Evolutionary conservation across 208 protist species (phyloP).

Genomic region (Trypanosoma lewisi): DNA sequence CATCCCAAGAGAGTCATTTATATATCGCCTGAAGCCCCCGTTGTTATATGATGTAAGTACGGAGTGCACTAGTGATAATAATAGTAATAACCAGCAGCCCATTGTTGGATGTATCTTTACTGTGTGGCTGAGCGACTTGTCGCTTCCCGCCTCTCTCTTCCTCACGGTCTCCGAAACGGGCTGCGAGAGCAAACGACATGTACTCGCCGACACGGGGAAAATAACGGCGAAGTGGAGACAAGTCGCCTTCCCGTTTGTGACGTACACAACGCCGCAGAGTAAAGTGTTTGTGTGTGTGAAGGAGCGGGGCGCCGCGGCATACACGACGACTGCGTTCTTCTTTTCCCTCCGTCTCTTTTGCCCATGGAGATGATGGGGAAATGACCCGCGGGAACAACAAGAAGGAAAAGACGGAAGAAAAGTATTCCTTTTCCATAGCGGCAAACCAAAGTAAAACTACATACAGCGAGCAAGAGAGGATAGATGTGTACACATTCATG

Average conservation of each 20-base stretch:
- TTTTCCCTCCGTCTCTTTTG: no score
- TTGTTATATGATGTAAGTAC: slow-evolving; percentile 28
- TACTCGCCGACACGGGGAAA: slow-evolving; percentile 18
- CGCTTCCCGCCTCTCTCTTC: background rate
- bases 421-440: no score
- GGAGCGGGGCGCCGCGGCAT: background rate
- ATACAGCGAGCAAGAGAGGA: no score
- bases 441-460: no score
- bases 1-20: slow-evolving; percentile 2
- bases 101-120: slow-evolving; percentile 20
- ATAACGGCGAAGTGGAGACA: background rate
- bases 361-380: no score
- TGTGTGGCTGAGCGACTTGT: slow-evolving; percentile 13
- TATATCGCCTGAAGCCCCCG: slow-evolving; percentile 7
- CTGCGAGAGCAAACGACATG: slow-evolving; percentile 13
- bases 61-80: slow-evolving; percentile 13
- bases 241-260: slow-evolving; percentile 14
- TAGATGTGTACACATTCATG: no score
- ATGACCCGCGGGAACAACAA: no score
- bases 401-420: no score
- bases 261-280: slow-evolving; percentile 9
- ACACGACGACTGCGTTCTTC: background rate
- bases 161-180: slow-evolving; percentile 18
- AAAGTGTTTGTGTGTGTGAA: slow-evolving; percentile 26
- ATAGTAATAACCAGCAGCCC: background rate